Evolutionary conservation across 164 flowering plant species (phyloP).

Genomic region (Vitis rotundifolia): DNA sequence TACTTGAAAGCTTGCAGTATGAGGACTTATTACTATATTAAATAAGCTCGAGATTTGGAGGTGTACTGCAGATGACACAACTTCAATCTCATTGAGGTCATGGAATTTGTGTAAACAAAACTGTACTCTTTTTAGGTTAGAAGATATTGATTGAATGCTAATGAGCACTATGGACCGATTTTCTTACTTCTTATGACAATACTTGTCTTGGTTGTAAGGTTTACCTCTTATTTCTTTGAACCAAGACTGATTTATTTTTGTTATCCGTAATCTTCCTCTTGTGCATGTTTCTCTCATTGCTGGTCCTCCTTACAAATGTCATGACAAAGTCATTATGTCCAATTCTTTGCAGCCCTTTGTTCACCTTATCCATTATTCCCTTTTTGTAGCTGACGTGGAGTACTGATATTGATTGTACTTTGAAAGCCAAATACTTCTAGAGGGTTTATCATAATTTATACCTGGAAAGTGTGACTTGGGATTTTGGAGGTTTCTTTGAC

Average conservation of each 20-base stretch:
- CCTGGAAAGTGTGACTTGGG: background rate
- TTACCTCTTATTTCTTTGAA: too few species aligned
- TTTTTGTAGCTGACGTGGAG: too few species aligned
- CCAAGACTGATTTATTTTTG: too few species aligned
- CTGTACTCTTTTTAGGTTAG: background rate
- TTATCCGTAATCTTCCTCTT: too few species aligned
- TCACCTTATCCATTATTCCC: too few species aligned
- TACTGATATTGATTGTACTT: background rate
- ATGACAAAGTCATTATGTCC: too few species aligned
- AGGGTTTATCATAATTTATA: background rate
- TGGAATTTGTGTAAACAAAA: too few species aligned
- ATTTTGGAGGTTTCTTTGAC: background rate
- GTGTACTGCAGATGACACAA: too few species aligned
- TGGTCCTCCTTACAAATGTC: too few species aligned
- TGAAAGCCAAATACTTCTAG: background rate
- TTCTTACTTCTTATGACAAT: background rate
- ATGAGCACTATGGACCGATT: background rate
- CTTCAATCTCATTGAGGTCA: background rate
- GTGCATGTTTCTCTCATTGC: too few species aligned
- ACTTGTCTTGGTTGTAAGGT: too few species aligned
- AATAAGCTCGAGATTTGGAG: background rate
- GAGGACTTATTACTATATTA: background rate
- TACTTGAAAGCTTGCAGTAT: background rate
- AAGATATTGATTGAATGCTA: background rate
- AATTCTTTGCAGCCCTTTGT: too few species aligned